These are phyloP conservation scores for Penstemon newberryi DNA, from an alignment of 257 asterid genomes.

Conservation along the genomic window DNA sequence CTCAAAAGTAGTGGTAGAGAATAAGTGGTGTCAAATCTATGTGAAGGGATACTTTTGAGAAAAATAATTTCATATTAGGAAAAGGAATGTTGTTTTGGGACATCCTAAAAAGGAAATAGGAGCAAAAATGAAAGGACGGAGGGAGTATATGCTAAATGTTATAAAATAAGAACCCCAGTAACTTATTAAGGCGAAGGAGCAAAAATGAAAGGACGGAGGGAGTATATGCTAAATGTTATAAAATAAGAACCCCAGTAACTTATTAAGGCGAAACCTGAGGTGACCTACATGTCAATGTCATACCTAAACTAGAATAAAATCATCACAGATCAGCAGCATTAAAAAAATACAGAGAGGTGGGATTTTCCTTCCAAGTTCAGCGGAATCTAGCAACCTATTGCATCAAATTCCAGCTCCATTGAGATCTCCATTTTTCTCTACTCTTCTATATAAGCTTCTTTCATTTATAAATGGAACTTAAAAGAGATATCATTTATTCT, in stretches of 20 bases:
- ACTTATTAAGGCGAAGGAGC: background rate
- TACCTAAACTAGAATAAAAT: background rate
- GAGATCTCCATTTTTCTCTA: background rate
- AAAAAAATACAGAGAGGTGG: slow-evolving; percentile 2
- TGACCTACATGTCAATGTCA: slow-evolving; percentile 8
- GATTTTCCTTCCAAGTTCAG: slow-evolving; percentile 14
- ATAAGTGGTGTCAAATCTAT: too few species aligned
- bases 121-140: too few species aligned
- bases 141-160: background rate
- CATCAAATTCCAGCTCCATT: slow-evolving; percentile 17
- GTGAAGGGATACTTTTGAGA: too few species aligned
- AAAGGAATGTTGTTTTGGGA: too few species aligned
- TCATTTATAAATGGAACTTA: background rate
- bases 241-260: slow-evolving; percentile 3
- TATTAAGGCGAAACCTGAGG: background rate
- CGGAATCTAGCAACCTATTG: slow-evolving; percentile 8
- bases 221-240: background rate
- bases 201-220: too few species aligned
- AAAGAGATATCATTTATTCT: background rate
- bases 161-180: background rate
- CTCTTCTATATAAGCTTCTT: background rate
- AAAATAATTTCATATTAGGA: too few species aligned
- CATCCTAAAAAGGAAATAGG: too few species aligned
- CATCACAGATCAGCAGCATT: background rate
- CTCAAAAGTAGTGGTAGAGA: too few species aligned